Base-by-base conservation (phyloP, 73 alveolate species). In the Tetrahymena elliotti region DNA sequence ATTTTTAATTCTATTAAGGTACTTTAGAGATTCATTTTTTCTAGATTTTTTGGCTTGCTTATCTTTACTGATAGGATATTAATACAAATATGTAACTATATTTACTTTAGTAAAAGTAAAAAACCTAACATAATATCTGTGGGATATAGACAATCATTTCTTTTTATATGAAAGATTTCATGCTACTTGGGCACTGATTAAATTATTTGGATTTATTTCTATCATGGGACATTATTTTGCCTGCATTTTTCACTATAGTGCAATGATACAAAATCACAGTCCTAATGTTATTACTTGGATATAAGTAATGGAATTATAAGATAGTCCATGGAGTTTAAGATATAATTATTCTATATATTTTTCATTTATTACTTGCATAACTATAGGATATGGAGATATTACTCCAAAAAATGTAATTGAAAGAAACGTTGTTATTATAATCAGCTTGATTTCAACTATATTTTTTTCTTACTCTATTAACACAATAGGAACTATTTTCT, bases 371-470 rank as follows among this genome's bases (percentile, higher is more conserved):
- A 94, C 96, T 1, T 84, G 95, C 22, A 38, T 94, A 6, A 94
- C 96, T 33, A 94, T 94, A 18, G 96, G 96, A 18, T 94, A 94
- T 92, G 96, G 96, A 20, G 96, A 94, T 94, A 94, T 94, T 16
- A 88, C 96, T 33, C 96, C 96, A 84, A 27, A 94, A 84, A 94
- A 94, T 22, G 82, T 34, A 33, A 39, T 92, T 15, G 96, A 94
- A 53, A 94, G 93, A 52, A 88, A 84, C 0, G 93, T 84, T 84
- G 93, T 93, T 18, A 94, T 94, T 33, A 37, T 94, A 34, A 22
- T 94, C 4, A 68, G 88, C 88, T 68, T 68, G n/a, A 31, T 68
- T 36, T 68, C 88, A 3, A 31, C 88, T 68, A 31, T 22, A 9
- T 68, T n/a, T 31, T 68, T 68, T 68, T 68, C 88, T 31, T 68